These are phyloP conservation scores for Datisca glomerata DNA, from an alignment of 306 rosid genomes.

Conservation along the genomic window DNA sequence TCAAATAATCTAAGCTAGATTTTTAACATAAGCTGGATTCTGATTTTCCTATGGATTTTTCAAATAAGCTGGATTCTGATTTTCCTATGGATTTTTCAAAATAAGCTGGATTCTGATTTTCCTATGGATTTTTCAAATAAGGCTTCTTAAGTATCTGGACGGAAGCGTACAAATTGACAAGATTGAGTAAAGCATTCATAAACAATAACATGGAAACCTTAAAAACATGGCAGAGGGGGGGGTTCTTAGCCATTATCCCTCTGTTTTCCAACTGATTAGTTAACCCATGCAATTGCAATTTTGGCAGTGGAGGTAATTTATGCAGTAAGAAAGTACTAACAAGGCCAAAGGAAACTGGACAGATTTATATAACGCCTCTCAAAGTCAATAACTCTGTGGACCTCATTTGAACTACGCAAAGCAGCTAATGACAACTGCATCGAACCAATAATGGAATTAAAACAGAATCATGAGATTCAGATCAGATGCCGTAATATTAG, in stretches of 20 bases:
- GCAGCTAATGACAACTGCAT: slow-evolving; percentile 81
- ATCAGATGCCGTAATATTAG: too few relatives aligned
- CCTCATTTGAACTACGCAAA: slow-evolving; percentile 53
- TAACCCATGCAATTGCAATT: neutral
- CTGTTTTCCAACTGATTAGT: neutral
- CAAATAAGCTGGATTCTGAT: too few relatives aligned
- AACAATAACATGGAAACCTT: too few relatives aligned
- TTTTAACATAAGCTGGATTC: too few relatives aligned
- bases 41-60: too few relatives aligned
- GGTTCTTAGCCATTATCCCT: neutral
- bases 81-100: too few relatives aligned
- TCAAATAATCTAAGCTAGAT: too few relatives aligned
- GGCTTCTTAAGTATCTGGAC: slow-evolving; percentile 49
- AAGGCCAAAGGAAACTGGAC: slow-evolving; percentile 1
- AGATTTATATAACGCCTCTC: slow-evolving; percentile 35
- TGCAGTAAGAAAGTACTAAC: neutral
- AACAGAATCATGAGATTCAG: neutral
- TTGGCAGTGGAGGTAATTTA: neutral
- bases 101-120: too few relatives aligned
- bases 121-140: too few relatives aligned
- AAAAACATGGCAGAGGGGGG: too few relatives aligned
- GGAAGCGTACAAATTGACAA: slow-evolving; percentile 7
- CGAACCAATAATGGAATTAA: slow-evolving; percentile 11
- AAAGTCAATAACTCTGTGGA: slow-evolving; percentile 48
- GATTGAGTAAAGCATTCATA: slow-evolving; percentile 10